Conservation (phyloP, 2,329 filamentous ascomycete genomes). For the Xylaria hypoxylon region DNA sequence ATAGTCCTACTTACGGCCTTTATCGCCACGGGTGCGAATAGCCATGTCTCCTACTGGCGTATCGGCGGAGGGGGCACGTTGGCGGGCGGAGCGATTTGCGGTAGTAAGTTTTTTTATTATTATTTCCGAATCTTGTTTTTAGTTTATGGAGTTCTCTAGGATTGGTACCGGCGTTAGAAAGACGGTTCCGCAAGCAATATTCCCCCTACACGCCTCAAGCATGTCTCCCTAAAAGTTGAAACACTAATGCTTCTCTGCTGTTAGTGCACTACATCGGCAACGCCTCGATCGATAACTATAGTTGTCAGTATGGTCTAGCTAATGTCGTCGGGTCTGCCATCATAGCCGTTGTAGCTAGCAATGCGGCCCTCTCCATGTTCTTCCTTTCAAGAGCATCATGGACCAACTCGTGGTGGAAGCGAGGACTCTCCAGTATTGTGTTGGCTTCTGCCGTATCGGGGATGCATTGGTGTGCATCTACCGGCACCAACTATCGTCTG, state of each 20-base stretch:
- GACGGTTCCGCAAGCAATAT: background rate
- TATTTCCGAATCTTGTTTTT: background rate
- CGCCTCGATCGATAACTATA: conserved; percentile 82
- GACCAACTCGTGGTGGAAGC: conserved; percentile 83
- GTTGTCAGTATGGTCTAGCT: conserved; percentile 67
- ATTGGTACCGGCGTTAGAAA: background rate
- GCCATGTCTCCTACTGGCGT: conserved; percentile 67
- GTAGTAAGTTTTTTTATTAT: conserved; percentile 55
- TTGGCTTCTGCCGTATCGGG: conserved; percentile 81
- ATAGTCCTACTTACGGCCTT: conserved; percentile 80
- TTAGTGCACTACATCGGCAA: conserved; percentile 87
- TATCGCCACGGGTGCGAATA: conserved; percentile 72
- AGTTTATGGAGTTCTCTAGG: background rate
- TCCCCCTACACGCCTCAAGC: background rate
- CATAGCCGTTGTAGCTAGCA: conserved; percentile 79
- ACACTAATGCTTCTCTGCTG: background rate
- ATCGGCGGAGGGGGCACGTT: conserved; percentile 73
- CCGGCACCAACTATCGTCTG: conserved; percentile 76
- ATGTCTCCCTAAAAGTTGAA: background rate
- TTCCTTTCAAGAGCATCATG: conserved; percentile 81
- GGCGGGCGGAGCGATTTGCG: conserved; percentile 80
- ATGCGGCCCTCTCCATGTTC: conserved; percentile 77
- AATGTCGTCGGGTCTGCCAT: conserved; percentile 76
- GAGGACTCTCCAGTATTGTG: conserved; percentile 72
- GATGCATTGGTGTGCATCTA: conserved; percentile 87